These are phyloP conservation scores for Ceratocystis lukuohia DNA, from an alignment of 2,329 filamentous ascomycete genomes.

Conservation along the genomic window DNA sequence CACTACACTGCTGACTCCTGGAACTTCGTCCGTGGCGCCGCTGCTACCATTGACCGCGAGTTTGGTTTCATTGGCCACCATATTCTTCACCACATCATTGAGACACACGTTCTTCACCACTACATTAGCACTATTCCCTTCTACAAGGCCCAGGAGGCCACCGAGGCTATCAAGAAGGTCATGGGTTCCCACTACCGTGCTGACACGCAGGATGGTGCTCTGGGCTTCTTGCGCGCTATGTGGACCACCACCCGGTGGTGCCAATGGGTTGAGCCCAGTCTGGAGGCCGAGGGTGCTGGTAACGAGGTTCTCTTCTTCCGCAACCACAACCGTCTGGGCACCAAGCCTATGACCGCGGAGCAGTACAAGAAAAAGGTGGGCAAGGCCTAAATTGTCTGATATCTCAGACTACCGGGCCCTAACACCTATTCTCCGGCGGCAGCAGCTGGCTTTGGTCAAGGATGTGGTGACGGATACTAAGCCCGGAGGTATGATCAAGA, in stretches of 20 bases:
- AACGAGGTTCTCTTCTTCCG: constrained; percentile 88
- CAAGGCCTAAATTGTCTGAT: constrained; percentile 10
- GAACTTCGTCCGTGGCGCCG: constrained; percentile 88
- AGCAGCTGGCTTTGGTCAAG: not conserved
- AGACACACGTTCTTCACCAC: constrained; percentile 96
- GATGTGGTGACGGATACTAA: not conserved
- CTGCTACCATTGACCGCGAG: constrained; percentile 91
- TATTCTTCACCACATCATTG: constrained; percentile 88
- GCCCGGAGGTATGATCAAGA: not conserved
- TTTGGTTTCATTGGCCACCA: constrained; percentile 90
- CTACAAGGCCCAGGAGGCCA: constrained; percentile 90
- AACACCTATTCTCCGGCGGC: not conserved
- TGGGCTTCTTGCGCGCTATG: constrained; percentile 74
- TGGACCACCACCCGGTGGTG: constrained; percentile 74
- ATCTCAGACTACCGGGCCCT: not conserved
- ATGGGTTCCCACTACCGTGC: constrained; percentile 94
- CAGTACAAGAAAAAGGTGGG: constrained; percentile 9
- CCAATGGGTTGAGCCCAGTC: constrained; percentile 94
- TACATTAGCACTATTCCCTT: constrained; percentile 82
- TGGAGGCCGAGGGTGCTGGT: constrained; percentile 63
- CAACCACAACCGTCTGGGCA: constrained; percentile 78
- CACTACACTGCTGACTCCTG: constrained; percentile 80
- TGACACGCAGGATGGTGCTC: constrained; percentile 59
- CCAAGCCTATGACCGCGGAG: constrained; percentile 27
- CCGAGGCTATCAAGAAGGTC: constrained; percentile 82